phyloP scores from a whole-genome alignment of 345 rosid species.

The Physaria fendleri region DNA sequence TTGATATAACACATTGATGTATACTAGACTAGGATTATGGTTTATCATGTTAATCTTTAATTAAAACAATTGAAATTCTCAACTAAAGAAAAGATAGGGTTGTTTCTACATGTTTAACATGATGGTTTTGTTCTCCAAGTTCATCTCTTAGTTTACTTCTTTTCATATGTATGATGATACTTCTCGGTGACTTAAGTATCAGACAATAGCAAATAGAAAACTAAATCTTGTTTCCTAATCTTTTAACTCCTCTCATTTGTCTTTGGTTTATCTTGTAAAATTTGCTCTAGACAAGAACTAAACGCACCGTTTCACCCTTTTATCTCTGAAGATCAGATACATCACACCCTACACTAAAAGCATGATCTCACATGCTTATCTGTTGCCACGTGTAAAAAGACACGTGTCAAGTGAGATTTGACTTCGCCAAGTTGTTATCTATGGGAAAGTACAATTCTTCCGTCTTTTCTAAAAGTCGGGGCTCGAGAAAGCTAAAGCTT shows the following conservation, averaged over 20 bases:
- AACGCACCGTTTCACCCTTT: conserved; percentile 11
- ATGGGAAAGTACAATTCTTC: background rate
- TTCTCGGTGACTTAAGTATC: background rate
- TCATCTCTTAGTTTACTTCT: background rate
- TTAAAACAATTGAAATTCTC: background rate
- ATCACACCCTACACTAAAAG: conserved; percentile 11
- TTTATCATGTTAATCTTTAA: background rate
- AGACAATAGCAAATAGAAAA: background rate
- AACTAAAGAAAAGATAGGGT: background rate
- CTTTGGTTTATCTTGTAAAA: background rate
- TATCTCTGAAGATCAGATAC: background rate
- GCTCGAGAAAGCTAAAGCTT: no score
- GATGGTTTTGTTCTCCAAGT: background rate
- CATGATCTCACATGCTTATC: background rate
- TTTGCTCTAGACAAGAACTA: background rate
- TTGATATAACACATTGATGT: background rate
- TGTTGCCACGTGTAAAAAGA: background rate
- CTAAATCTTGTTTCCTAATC: background rate
- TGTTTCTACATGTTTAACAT: background rate
- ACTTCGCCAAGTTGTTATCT: background rate
- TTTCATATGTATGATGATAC: background rate
- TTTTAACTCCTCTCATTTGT: background rate
- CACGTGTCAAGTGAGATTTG: conserved; percentile 12
- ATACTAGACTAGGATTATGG: background rate
- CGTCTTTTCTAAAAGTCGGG: background rate